Conservation (phyloP, 2,329 filamentous ascomycete species). For the Ceratocystis diversiconidia region DNA sequence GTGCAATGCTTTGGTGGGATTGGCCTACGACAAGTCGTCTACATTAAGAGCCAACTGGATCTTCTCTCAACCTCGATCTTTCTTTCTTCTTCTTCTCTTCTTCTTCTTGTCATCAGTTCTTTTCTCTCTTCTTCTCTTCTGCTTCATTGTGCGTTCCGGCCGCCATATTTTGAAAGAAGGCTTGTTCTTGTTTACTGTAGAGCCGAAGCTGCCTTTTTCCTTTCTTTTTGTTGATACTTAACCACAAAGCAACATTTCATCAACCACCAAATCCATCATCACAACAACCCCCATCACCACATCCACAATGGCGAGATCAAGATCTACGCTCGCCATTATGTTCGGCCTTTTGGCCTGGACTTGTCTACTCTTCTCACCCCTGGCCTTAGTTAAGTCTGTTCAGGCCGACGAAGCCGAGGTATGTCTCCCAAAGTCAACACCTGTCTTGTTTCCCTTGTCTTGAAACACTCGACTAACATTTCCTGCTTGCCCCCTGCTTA, state of each 20-base stretch:
- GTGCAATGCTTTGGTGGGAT: conserved; percentile 25
- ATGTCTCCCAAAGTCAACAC: neutral
- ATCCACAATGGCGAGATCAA: conserved; percentile 39
- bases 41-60: neutral
- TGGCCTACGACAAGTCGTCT: neutral
- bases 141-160: conserved; percentile 14
- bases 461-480: neutral
- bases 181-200: neutral
- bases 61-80: conserved; percentile 2
- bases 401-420: conserved; percentile 54
- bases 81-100: conserved; percentile 11
- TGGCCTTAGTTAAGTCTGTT: conserved; percentile 71
- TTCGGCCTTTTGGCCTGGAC: conserved; percentile 88
- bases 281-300: conserved; percentile 21
- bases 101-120: conserved; percentile 20
- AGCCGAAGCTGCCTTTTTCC: conserved; percentile 20
- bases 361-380: conserved; percentile 71
- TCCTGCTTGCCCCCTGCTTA: neutral
- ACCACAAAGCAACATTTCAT: conserved; percentile 9
- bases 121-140: conserved; percentile 20
- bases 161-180: conserved; percentile 3
- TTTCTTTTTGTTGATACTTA: conserved; percentile 13
- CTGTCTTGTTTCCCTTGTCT: neutral
- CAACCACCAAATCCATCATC: neutral
- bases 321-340: conserved; percentile 59